These are phyloP conservation scores for Apocynum venetum DNA, from an alignment of 257 asterid genomes.

Conservation along the genomic window DNA sequence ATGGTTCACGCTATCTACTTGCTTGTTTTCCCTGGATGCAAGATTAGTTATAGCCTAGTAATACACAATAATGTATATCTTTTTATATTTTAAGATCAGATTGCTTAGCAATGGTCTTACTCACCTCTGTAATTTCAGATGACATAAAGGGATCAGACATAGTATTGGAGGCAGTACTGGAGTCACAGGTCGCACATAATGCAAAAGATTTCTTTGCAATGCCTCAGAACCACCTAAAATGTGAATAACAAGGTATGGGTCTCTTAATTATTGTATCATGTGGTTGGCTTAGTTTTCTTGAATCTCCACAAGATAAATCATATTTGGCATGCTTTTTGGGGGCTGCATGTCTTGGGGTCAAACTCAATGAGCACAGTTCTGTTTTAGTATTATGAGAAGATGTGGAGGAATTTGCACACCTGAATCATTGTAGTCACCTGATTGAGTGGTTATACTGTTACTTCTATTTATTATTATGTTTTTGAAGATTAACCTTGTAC, in stretches of 20 bases:
- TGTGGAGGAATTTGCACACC: neutral
- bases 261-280: neutral
- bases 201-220: slow-evolving; percentile 58
- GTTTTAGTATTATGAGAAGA: neutral
- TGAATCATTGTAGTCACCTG: neutral
- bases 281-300: neutral
- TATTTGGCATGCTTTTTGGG: neutral
- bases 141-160: slow-evolving; percentile 66
- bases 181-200: slow-evolving; percentile 83
- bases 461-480: neutral
- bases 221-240: slow-evolving; percentile 41
- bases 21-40: neutral
- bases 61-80: neutral
- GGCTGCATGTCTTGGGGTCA: neutral
- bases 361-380: neutral
- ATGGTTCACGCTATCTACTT: neutral
- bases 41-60: neutral
- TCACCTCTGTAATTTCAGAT: slow-evolving; percentile 35
- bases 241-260: slow-evolving; percentile 19
- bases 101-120: slow-evolving; percentile 8
- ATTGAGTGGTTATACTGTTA: neutral
- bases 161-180: slow-evolving; percentile 76
- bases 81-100: neutral
- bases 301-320: neutral
- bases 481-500: neutral